These are phyloP conservation scores for Letharia columbiana DNA, from an alignment of 495 filamentous ascomycete species.

Conservation along the genomic window DNA sequence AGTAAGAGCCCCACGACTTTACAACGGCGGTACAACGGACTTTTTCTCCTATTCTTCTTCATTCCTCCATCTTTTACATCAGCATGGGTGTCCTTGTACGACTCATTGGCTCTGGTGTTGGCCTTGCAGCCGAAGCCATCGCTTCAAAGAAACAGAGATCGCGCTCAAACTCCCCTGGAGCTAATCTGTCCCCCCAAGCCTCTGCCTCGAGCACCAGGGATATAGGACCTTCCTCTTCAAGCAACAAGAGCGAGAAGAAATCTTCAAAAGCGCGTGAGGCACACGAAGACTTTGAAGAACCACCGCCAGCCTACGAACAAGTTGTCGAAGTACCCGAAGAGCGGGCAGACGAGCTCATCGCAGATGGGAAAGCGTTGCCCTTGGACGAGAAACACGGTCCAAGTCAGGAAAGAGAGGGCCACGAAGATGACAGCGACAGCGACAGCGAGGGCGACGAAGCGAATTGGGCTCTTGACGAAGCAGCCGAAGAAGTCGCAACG, in stretches of 20 bases:
- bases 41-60: too few species aligned
- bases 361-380: background rate
- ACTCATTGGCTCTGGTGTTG: conserved; percentile 10
- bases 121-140: conserved; percentile 8
- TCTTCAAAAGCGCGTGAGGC: background rate
- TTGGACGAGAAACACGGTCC: background rate
- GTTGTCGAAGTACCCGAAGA: conserved; percentile 1
- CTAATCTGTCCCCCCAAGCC: background rate
- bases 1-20: too few species aligned
- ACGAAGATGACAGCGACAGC: background rate
- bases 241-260: background rate
- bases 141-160: conserved; percentile 5
- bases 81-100: background rate
- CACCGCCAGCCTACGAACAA: conserved; percentile 5
- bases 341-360: background rate
- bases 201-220: background rate
- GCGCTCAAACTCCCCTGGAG: background rate
- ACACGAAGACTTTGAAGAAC: background rate
- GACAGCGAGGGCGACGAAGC: conserved; percentile 3
- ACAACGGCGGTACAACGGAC: too few species aligned
- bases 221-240: background rate
- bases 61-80: background rate
- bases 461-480: conserved; percentile 12
- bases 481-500: background rate
- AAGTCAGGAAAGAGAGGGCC: background rate